Evolutionary conservation across 192 early-diverging fungal species (phyloP).

Genomic region (Helicostylum pulchrum): DNA sequence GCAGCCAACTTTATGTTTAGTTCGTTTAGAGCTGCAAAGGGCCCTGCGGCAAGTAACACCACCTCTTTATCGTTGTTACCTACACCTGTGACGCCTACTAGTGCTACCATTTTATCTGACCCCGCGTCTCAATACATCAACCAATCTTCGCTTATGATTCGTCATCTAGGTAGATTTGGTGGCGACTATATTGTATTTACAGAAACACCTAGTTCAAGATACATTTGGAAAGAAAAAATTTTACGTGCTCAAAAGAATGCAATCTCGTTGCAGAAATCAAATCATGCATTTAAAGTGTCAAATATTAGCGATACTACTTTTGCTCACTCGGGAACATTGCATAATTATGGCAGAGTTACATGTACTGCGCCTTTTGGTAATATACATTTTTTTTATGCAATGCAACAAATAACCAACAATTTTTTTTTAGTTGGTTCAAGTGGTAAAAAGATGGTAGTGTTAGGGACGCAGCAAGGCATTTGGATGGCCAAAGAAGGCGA

Average conservation of each 20-base stretch:
- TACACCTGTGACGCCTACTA: neutral
- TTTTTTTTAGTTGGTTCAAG: conserved; percentile 12
- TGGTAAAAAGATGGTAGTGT: conserved; percentile 56
- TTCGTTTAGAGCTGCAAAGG: too few relatives aligned
- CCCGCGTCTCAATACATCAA: conserved; percentile 36
- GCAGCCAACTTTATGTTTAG: neutral
- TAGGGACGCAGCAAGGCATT: conserved; percentile 83
- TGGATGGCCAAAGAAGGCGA: conserved; percentile 39
- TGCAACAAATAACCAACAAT: neutral
- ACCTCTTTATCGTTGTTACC: neutral
- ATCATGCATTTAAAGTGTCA: conserved; percentile 45
- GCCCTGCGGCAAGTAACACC: neutral
- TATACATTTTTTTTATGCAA: neutral
- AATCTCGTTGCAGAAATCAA: conserved; percentile 25
- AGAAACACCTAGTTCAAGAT: conserved; percentile 13
- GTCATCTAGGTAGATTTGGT: conserved; percentile 69
- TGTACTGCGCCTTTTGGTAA: conserved; percentile 50
- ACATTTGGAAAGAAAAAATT: conserved; percentile 82
- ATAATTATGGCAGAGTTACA: conserved; percentile 48
- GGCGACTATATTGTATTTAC: conserved; percentile 67
- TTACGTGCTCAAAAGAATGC: conserved; percentile 45
- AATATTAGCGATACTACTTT: conserved; percentile 44
- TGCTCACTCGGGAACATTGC: conserved; percentile 23
- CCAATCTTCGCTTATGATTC: conserved; percentile 55
- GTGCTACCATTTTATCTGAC: conserved; percentile 32